These are phyloP conservation scores for Entonaema liquescens DNA, from an alignment of 495 filamentous ascomycete species.

Conservation along the genomic window DNA sequence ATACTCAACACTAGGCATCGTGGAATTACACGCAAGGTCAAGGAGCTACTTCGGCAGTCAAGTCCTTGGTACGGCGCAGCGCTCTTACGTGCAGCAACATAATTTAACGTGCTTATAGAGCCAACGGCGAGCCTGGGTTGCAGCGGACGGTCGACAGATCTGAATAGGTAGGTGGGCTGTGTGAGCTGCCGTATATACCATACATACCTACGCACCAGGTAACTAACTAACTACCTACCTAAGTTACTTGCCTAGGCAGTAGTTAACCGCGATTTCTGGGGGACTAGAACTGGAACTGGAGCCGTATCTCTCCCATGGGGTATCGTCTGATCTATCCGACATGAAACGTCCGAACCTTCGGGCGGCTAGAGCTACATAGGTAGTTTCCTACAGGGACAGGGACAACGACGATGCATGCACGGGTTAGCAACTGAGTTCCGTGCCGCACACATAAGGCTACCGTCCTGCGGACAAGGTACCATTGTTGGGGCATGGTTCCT, in stretches of 20 bases:
- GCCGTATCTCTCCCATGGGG: neutral
- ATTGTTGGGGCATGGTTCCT: neutral
- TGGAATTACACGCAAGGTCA: no score
- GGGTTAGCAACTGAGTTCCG: neutral
- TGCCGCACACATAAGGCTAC: neutral
- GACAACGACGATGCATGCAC: neutral
- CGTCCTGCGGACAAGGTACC: no score
- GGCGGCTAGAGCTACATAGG: neutral
- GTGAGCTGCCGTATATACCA: neutral
- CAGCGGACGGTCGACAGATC: neutral
- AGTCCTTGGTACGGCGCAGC: neutral
- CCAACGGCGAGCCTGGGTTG: neutral
- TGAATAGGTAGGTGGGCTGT: neutral
- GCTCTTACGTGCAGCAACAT: neutral
- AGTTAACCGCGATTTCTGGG: no score
- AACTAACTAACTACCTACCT: no score
- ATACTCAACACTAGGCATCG: no score
- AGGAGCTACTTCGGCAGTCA: constrained; percentile 1
- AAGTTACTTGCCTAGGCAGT: no score
- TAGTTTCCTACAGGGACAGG: neutral
- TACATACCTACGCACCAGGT: no score
- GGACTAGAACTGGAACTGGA: neutral
- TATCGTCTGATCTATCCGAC: neutral
- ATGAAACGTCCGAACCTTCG: neutral
- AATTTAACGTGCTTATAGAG: neutral